These are phyloP conservation scores for Tulasnella sp. DNA, from an alignment of 768 basidiomycete genomes.

Conservation along the genomic window DNA sequence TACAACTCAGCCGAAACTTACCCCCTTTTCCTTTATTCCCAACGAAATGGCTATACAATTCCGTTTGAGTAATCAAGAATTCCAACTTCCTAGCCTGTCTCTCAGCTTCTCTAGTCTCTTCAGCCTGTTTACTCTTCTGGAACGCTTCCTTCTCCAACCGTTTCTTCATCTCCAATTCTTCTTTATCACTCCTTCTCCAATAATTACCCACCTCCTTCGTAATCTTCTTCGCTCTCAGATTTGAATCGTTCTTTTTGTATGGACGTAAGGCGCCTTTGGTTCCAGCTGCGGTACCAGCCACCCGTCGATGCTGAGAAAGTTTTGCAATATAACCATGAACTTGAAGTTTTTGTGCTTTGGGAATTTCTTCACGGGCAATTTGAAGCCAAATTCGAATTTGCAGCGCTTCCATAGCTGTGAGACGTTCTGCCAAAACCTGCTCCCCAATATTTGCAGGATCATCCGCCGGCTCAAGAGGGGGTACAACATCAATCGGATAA, in stretches of 20 bases:
- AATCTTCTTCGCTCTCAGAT: slow-evolving; percentile 71
- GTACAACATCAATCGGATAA: neutral
- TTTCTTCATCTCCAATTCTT: slow-evolving; percentile 83
- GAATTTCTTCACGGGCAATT: slow-evolving; percentile 71
- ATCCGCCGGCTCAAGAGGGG: neutral
- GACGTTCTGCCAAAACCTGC: slow-evolving; percentile 55
- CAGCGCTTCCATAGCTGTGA: slow-evolving; percentile 65
- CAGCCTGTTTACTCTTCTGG: slow-evolving; percentile 76
- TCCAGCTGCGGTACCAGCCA: slow-evolving; percentile 26
- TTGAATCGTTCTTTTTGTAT: slow-evolving; percentile 22
- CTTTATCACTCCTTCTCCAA: slow-evolving; percentile 97
- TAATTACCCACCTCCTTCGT: slow-evolving; percentile 95
- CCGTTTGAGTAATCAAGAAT: slow-evolving; percentile 96
- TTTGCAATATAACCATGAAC: slow-evolving; percentile 51
- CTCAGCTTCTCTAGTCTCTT: slow-evolving; percentile 86
- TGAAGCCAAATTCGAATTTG: slow-evolving; percentile 85
- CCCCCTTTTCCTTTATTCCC: slow-evolving; percentile 55
- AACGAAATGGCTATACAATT: slow-evolving; percentile 97
- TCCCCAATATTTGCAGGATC: neutral
- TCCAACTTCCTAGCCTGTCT: slow-evolving; percentile 92
- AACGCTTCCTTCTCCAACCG: slow-evolving; percentile 90
- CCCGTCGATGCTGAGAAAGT: slow-evolving; percentile 57
- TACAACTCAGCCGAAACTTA: neutral
- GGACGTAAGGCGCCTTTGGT: neutral
- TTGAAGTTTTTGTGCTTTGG: slow-evolving; percentile 76